Evolutionary conservation across 2,329 filamentous ascomycete genomes (phyloP).

Genomic region (Aquanectria penicillioides): DNA sequence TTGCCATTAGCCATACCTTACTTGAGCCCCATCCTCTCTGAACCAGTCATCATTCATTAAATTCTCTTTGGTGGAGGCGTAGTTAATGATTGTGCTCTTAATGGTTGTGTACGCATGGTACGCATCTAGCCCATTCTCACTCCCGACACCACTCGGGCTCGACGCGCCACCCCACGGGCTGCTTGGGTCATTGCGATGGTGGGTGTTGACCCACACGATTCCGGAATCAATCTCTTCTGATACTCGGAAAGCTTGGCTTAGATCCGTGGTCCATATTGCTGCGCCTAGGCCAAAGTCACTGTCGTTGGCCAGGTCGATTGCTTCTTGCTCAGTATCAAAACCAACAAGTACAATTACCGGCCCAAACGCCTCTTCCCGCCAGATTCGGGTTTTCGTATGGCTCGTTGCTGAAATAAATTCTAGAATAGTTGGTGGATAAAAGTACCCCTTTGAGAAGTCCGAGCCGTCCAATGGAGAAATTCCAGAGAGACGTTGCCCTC

Average conservation of each 20-base stretch:
- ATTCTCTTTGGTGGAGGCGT: conserved; percentile 64
- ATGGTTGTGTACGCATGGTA: conserved; percentile 67
- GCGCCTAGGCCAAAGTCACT: conserved; percentile 81
- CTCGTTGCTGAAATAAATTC: conserved; percentile 60
- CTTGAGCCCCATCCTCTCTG: conserved; percentile 62
- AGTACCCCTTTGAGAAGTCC: conserved; percentile 71
- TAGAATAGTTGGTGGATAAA: conserved; percentile 83
- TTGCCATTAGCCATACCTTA: conserved; percentile 52
- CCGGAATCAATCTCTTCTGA: conserved; percentile 77
- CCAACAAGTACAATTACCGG: conserved; percentile 80
- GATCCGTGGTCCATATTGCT: conserved; percentile 78
- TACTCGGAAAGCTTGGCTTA: conserved; percentile 80
- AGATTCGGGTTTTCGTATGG: conserved; percentile 75
- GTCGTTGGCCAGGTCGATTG: conserved; percentile 75
- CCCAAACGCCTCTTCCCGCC: conserved; percentile 85
- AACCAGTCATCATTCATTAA: conserved; percentile 74
- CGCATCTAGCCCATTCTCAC: conserved; percentile 76
- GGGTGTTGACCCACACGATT: conserved; percentile 66
- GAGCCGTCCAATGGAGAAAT: conserved; percentile 59
- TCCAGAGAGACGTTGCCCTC: conserved; percentile 60
- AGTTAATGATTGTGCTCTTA: conserved; percentile 77
- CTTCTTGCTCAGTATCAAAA: conserved; percentile 79
- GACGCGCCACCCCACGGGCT: conserved; percentile 76
- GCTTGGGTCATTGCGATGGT: conserved; percentile 78
- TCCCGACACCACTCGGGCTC: conserved; percentile 72